phyloP scores from a whole-genome alignment of 2,329 filamentous ascomycete species.

The Dryadomyces quercus-mongolicae region DNA sequence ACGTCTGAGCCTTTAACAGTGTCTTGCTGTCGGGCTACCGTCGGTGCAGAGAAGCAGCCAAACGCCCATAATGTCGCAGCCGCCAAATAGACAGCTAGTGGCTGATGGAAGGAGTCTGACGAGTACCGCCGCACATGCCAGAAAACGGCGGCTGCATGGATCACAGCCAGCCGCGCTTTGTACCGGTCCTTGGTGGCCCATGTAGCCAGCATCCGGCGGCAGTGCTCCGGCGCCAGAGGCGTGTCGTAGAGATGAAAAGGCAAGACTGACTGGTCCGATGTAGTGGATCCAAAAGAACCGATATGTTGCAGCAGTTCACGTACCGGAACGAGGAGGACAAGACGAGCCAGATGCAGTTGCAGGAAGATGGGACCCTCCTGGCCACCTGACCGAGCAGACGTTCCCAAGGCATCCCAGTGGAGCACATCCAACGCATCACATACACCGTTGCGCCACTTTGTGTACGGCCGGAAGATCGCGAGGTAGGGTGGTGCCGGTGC shows the following conservation, averaged over 20 bases:
- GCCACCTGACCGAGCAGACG: slow-evolving; percentile 23
- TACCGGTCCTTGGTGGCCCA: slow-evolving; percentile 40
- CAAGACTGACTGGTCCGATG: neutral
- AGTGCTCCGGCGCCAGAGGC: slow-evolving; percentile 3
- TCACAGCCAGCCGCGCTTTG: slow-evolving; percentile 43
- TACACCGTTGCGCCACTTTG: slow-evolving; percentile 29
- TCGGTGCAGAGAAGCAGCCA: neutral
- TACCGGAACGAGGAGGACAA: slow-evolving; percentile 26
- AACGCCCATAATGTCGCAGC: slow-evolving; percentile 34
- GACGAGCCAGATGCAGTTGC: slow-evolving; percentile 28
- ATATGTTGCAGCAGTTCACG: slow-evolving; percentile 13
- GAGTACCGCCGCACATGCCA: slow-evolving; percentile 40
- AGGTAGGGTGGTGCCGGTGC: neutral
- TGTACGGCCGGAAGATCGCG: neutral
- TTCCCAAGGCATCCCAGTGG: slow-evolving; percentile 29
- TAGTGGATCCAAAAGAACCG: neutral
- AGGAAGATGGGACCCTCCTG: slow-evolving; percentile 30
- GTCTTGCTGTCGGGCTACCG: no score
- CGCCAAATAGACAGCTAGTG: slow-evolving; percentile 30
- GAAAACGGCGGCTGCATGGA: slow-evolving; percentile 38
- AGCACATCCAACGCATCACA: slow-evolving; percentile 29
- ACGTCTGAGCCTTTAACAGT: no score
- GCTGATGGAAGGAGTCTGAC: slow-evolving; percentile 33
- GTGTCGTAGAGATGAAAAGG: neutral
- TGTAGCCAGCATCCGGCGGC: slow-evolving; percentile 22